These are phyloP conservation scores for Colletotrichum shisoi DNA, from an alignment of 2,329 filamentous ascomycete species.

Conservation along the genomic window DNA sequence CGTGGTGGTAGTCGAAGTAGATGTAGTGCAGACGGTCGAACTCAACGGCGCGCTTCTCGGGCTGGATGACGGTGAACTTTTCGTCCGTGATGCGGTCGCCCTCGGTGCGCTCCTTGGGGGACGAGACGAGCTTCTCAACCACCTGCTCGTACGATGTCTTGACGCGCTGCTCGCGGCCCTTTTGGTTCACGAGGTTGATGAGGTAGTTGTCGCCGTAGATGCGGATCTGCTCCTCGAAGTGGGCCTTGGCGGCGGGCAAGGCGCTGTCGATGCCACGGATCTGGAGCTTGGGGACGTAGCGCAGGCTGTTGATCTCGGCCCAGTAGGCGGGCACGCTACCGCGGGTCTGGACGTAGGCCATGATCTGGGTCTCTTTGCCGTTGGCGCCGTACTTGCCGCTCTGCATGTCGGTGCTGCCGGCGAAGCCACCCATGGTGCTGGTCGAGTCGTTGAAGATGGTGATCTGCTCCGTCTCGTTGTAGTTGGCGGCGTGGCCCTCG, in stretches of 20 bases:
- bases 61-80: constrained; percentile 81
- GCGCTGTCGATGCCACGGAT: constrained; percentile 85
- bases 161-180: constrained; percentile 85
- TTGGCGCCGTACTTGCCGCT: constrained; percentile 71
- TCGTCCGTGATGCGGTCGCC: constrained; percentile 74
- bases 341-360: constrained; percentile 95
- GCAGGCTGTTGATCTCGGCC: constrained; percentile 92
- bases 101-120: constrained; percentile 71
- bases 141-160: constrained; percentile 95
- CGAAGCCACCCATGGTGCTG: constrained; percentile 78
- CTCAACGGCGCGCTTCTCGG: constrained; percentile 63
- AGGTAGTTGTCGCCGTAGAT: constrained; percentile 97
- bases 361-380: constrained; percentile 81
- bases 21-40: constrained; percentile 92
- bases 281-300: constrained; percentile 90
- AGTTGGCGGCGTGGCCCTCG: constrained; percentile 94
- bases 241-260: constrained; percentile 77
- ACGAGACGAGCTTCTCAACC: constrained; percentile 76
- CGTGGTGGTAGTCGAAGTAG: constrained; percentile 98
- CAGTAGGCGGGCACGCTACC: constrained; percentile 96
- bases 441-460: constrained; percentile 85
- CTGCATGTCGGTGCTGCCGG: constrained; percentile 76
- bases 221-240: constrained; percentile 92
- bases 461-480: constrained; percentile 97
- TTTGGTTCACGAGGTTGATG: constrained; percentile 96